phyloP scores from a whole-genome alignment of 1,139 yeast species.

The Taiozyma sp. region DNA sequence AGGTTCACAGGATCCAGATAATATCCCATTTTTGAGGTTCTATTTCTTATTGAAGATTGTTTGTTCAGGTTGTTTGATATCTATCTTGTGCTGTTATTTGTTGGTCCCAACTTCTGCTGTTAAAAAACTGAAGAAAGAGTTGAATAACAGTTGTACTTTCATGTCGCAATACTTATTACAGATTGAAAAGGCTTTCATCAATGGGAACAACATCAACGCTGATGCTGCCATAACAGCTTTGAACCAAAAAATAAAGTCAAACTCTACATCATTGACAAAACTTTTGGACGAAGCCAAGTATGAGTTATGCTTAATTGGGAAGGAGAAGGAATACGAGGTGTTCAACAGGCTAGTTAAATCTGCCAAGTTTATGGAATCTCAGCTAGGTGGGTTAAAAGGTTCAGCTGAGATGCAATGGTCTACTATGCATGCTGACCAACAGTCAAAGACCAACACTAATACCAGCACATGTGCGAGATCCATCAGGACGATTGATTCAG shows the following conservation, averaged over 20 bases:
- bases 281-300: conserved; percentile 56
- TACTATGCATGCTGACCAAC: conserved; percentile 31
- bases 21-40: conserved; percentile 54
- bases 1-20: conserved; percentile 60
- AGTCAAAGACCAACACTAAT: not conserved
- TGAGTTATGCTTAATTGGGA: conserved; percentile 53
- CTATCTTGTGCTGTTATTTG: conserved; percentile 53
- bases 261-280: conserved; percentile 37
- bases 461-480: conserved; percentile 2
- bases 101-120: conserved; percentile 66
- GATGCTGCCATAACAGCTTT: conserved; percentile 30
- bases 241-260: conserved; percentile 36
- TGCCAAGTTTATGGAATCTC: conserved; percentile 49
- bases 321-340: conserved; percentile 46
- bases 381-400: conserved; percentile 62
- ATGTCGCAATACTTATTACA: conserved; percentile 50
- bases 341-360: conserved; percentile 46
- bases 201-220: conserved; percentile 37
- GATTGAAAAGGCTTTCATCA: conserved; percentile 50
- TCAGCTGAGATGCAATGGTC: conserved; percentile 67
- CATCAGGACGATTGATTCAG: conserved; percentile 9
- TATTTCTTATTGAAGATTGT: conserved; percentile 57
- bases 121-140: conserved; percentile 36
- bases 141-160: conserved; percentile 50
- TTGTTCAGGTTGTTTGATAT: conserved; percentile 53